Evolutionary conservation across 2,329 filamentous ascomycete genomes (phyloP), one percentile per base, ranked within the genome.

Genomic region (Raffaelea deltoideospora): DNA sequence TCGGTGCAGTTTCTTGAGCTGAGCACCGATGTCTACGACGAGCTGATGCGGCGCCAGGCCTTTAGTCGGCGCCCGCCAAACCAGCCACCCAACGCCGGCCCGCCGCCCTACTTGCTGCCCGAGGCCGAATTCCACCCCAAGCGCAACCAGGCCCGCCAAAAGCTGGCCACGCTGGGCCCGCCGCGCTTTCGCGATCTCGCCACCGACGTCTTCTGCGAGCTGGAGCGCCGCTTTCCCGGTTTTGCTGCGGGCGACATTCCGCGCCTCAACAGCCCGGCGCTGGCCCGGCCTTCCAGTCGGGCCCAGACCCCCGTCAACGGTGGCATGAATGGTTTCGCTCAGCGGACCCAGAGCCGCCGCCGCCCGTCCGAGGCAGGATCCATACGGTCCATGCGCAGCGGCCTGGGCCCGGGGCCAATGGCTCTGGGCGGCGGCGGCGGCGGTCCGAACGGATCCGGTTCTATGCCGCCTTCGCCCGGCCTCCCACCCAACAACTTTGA

Each of bases 1-100:
- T 67, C 80, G 2, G 84, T 93, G 21, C 90, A 98, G 57, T 96
- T 98, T 57, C 85, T 93, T 58, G 90, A 98, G 61, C 70, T 98
- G 43, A 95, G 87, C 59, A 96, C 88, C 40, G 90, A 98, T 60
- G 88, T 98, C 29, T 96, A 82, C 59, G 90, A 98, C 58, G 90
- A 98, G 60, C 67, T 96, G 45, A 68, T 92, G 47, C 79, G 90
- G 41, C 76, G 90, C 45, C 87, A 96, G 57, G 72, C 81, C 45
- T 67, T 67, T 35, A 68, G 68, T 37, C 61, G 72, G 42, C 61
- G 62, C 37, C 63, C 66, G 14, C 62, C 68, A 18, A 69, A 66
- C 46, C 63, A 64, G 19, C 58, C 60, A 17, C 64, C 65, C 33
- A 65, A 61, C 43, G 56, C 53, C 4, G 60, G 59, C 3, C 67